phyloP scores from a whole-genome alignment of 106 monocot genomes.

The Acorus calamus region DNA sequence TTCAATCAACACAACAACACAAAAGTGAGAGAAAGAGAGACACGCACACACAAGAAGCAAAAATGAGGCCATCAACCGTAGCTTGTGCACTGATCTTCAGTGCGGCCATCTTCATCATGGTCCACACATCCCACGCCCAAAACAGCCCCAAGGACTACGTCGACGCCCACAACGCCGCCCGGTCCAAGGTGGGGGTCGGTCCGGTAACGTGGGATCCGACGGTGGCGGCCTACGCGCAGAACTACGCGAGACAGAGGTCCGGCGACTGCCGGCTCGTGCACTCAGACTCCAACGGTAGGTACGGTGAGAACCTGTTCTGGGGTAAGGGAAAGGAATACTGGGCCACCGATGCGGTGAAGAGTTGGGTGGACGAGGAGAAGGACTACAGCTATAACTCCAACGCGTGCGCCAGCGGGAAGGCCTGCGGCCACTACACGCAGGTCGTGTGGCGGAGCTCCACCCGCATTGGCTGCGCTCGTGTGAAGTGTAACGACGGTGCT shows the following conservation, averaged over 20 bases:
- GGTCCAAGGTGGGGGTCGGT: conserved; percentile 2
- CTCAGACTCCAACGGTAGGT: conserved; percentile 2
- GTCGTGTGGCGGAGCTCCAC: conserved; percentile 1
- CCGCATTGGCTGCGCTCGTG: conserved; percentile 8
- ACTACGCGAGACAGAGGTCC: background rate
- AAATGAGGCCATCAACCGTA: no score
- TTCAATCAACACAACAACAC: no score
- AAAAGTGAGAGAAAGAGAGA: no score
- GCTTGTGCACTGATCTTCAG: background rate
- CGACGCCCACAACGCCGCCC: conserved; percentile 7
- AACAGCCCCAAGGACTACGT: conserved; percentile 6
- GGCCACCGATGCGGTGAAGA: conserved; percentile 4
- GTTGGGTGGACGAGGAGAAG: conserved; percentile 4
- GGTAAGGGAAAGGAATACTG: background rate
- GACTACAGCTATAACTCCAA: conserved; percentile 6
- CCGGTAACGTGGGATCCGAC: conserved; percentile 4
- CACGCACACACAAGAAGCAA: no score
- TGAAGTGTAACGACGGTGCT: conserved; percentile 4
- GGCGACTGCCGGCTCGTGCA: conserved; percentile 1
- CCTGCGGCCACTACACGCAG: conserved; percentile 19
- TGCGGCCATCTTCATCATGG: background rate
- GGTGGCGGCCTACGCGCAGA: conserved; percentile 6
- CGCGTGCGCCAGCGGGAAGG: background rate
- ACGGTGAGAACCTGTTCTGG: conserved; percentile 16
- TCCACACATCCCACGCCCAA: conserved; percentile 1